phyloP scores from a whole-genome alignment of 1,139 yeast species.

The Candida freyschussii region DNA sequence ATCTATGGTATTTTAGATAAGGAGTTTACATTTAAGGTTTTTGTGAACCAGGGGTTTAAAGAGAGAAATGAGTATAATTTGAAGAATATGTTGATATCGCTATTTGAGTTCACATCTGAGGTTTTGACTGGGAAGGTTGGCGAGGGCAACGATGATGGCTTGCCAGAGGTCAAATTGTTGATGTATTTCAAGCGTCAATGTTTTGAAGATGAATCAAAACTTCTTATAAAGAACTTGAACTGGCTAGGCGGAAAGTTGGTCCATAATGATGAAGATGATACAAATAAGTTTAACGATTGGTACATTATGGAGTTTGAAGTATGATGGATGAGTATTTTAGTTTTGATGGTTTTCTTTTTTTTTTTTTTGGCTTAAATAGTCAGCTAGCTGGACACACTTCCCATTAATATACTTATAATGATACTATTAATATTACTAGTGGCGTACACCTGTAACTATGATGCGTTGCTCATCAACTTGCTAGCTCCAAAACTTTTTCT shows the following conservation, averaged over 20 bases:
- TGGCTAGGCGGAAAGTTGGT: slow-evolving; percentile 25
- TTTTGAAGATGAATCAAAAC: slow-evolving; percentile 23
- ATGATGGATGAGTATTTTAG: slow-evolving; percentile 5
- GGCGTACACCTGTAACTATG: neutral
- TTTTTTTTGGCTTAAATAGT: too few species aligned
- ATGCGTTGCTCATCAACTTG: slow-evolving; percentile 9
- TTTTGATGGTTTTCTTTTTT: slow-evolving; percentile 2
- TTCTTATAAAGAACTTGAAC: slow-evolving; percentile 22
- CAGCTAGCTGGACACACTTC: too few species aligned
- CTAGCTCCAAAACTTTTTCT: slow-evolving; percentile 39
- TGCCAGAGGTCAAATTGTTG: slow-evolving; percentile 17
- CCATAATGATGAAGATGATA: slow-evolving; percentile 17
- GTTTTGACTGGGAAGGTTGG: slow-evolving; percentile 11
- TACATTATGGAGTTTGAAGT: slow-evolving; percentile 26
- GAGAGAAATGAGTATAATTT: slow-evolving; percentile 19
- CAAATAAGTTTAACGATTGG: slow-evolving; percentile 24
- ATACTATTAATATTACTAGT: neutral
- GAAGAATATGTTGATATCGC: slow-evolving; percentile 22
- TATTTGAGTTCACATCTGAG: slow-evolving; percentile 23
- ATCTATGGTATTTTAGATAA: slow-evolving; percentile 19
- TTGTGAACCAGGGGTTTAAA: slow-evolving; percentile 21
- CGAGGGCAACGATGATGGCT: slow-evolving; percentile 6
- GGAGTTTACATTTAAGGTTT: slow-evolving; percentile 15
- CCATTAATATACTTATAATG: too few species aligned
- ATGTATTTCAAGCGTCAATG: slow-evolving; percentile 19